Evolutionary conservation across 1,284 basidiomycete species (phyloP).

Genomic region (Ceratobasidium sp.): DNA sequence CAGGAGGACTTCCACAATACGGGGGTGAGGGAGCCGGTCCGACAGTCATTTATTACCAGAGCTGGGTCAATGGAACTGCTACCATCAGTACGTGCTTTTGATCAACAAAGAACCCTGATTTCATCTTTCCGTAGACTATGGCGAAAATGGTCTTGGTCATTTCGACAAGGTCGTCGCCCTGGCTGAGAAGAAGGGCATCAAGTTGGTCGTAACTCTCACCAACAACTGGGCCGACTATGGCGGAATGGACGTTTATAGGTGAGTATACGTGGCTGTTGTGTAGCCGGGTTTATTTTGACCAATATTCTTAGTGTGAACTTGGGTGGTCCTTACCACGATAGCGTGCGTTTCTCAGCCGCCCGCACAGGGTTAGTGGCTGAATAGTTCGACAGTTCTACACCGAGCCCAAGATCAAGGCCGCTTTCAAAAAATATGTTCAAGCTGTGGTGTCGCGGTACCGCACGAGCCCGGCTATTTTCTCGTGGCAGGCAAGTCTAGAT

Average conservation of each 20-base stretch:
- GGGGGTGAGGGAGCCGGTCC: conserved; percentile 48
- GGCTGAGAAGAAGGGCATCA: conserved; percentile 54
- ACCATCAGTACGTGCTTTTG: conserved; percentile 50
- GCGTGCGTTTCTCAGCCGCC: conserved; percentile 29
- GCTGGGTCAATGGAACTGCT: conserved; percentile 52
- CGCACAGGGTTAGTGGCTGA: background rate
- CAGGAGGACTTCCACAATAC: conserved; percentile 47
- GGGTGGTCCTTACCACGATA: conserved; percentile 47
- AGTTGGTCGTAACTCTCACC: conserved; percentile 55
- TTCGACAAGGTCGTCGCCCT: conserved; percentile 55
- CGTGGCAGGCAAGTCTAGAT: conserved; percentile 41
- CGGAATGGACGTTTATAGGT: conserved; percentile 41
- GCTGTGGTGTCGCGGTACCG: conserved; percentile 52
- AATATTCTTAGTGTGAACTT: conserved; percentile 39
- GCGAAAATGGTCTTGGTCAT: conserved; percentile 55
- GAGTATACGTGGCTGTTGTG: background rate
- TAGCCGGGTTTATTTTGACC: background rate
- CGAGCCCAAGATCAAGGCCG: conserved; percentile 47
- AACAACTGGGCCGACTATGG: conserved; percentile 56
- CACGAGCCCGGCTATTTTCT: conserved; percentile 47
- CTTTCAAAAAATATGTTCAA: conserved; percentile 51
- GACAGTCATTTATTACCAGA: conserved; percentile 46
- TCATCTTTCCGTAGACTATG: conserved; percentile 50
- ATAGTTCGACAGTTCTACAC: conserved; percentile 44
- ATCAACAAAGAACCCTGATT: background rate